Base-by-base conservation (phyloP, 1,284 basidiomycete genomes). In the Ceratobasidium sp. region DNA sequence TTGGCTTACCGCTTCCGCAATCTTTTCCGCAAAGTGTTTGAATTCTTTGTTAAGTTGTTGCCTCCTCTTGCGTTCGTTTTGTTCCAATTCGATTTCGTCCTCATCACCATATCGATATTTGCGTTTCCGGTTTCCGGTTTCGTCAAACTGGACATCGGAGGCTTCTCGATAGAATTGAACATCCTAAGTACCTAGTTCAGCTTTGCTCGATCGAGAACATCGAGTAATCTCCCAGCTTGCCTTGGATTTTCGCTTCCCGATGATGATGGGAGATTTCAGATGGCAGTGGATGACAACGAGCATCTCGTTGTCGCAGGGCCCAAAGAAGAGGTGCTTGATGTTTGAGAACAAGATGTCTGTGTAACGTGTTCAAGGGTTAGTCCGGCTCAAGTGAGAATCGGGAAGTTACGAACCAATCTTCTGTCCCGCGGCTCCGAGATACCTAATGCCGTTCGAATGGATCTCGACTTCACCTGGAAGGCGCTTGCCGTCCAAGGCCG, bases 161-260 rank as follows among this genome's bases (percentile, higher is more conserved):
- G 96, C 97, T 81, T 99, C 97, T 27, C 97, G 92, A 83, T 93
- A 97, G 80, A 99, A 98, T 86, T 99, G 97, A 8, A 99, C 88
- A 77, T 99, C 97, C 90, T 94, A 72, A 17, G n/a, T 29, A 27
- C 17, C 52, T 17, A 45, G 20, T 15, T 54, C 25, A 34, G 29
- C 8, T 34, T 50, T 5, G 43, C 35, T 20, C 4, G 12, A 32
- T 32, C 17, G 7, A 42, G 6, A 56, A 22, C 5, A 2, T 34
- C 1, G 15, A 25, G 29, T 25, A 32, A 3, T 34, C n/a, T 35
- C 31, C 27, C 8, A 22, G 47, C 77, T 70, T 54, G 92, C 92
- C 73, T 91, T 92, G 20, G 96, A 91, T 80, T 99, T 99, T 81
- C 95, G 96, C 85, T 99, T 99, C 72, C 97, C 96, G 74, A 99